phyloP scores from a whole-genome alignment of 768 basidiomycete genomes.

The Chalciporus sphaerocephalus region DNA sequence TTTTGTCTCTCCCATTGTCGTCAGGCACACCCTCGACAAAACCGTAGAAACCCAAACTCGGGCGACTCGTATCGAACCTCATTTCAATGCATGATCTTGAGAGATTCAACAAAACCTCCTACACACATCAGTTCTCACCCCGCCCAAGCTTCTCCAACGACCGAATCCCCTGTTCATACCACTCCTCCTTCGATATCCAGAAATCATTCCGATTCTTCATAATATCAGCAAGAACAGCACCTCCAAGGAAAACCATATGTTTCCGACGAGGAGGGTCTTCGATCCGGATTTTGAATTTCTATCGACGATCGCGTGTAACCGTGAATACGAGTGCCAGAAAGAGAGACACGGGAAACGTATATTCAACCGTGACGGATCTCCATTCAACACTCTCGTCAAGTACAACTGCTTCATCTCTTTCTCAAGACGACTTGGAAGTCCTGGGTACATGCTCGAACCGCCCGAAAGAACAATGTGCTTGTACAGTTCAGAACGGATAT shows the following conservation, averaged over 20 bases:
- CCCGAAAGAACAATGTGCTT: constrained; percentile 98
- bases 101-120: neutral
- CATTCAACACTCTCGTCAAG: constrained; percentile 80
- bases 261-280: constrained; percentile 98
- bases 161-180: constrained; percentile 84
- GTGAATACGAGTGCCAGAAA: neutral
- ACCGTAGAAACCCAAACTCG: neutral
- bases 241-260: constrained; percentile 99
- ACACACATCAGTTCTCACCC: constrained; percentile 41
- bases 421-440: constrained; percentile 91
- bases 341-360: constrained; percentile 45
- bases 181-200: constrained; percentile 93
- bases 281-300: constrained; percentile 99
- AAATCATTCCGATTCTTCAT: constrained; percentile 95
- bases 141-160: constrained; percentile 85
- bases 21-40: neutral
- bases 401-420: constrained; percentile 99
- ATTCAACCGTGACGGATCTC: constrained; percentile 79
- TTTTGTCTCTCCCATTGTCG: too few species aligned
- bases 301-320: neutral
- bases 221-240: constrained; percentile 97
- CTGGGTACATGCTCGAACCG: constrained; percentile 98
- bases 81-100: too few species aligned
- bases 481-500: constrained; percentile 87
- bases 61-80: too few species aligned